A percentile compares a stretch with the other conserved stretches of the same genome.
Conservation (phyloP, 805 yeast genomes). For the Kluyveromyces dobzhanskii region DNA sequence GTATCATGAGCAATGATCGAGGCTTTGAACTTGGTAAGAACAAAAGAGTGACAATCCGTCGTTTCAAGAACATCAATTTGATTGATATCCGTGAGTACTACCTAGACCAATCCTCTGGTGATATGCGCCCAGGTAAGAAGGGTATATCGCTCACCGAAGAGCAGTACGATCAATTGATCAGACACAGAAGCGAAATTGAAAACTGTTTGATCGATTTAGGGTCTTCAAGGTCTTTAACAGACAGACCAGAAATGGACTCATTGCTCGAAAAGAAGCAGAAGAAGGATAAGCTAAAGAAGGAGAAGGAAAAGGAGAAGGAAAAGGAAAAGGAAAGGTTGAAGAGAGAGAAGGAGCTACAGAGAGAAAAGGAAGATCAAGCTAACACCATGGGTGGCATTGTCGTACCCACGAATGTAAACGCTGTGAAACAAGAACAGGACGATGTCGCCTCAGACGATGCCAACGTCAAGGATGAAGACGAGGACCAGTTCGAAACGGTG, state of each 20-base stretch:
- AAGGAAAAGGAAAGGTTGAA: conserved; percentile 9
- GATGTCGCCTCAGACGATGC: background rate
- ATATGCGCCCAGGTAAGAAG: conserved; percentile 74
- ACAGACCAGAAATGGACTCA: background rate
- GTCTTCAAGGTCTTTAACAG: conserved; percentile 25
- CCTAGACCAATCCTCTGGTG: conserved; percentile 45
- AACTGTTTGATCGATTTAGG: conserved; percentile 31
- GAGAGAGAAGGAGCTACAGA: conserved; percentile 5
- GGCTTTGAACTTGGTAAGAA: conserved; percentile 41
- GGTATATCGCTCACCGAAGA: conserved; percentile 34
- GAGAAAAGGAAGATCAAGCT: background rate
- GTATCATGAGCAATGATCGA: conserved; percentile 1
- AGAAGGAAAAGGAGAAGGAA: conserved; percentile 12
- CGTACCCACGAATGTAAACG: conserved; percentile 1
- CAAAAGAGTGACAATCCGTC: conserved; percentile 66
- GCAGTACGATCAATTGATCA: conserved; percentile 28
- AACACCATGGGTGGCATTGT: conserved; percentile 1
- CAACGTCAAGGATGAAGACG: background rate
- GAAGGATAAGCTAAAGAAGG: conserved; percentile 22
- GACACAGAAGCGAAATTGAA: conserved; percentile 29
- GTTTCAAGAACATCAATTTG: conserved; percentile 55
- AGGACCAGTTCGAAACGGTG: background rate
- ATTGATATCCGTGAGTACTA: conserved; percentile 85
- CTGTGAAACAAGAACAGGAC: background rate
- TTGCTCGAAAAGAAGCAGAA: conserved; percentile 7